Conservation (phyloP, 1,284 basidiomycete genomes). For the Inonotus obliquus region DNA sequence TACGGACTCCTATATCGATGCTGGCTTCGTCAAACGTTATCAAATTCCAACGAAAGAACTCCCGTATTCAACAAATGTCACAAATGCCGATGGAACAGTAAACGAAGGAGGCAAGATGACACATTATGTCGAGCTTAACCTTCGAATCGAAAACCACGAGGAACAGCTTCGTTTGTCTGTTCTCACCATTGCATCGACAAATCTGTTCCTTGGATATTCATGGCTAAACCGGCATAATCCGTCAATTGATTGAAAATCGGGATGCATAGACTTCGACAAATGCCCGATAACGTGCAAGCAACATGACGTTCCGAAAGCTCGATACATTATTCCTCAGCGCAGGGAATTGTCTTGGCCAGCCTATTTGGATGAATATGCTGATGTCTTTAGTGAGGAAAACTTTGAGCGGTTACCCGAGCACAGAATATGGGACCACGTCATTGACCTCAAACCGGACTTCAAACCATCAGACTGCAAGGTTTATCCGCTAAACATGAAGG, state of each 20-base stretch:
- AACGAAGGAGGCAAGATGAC: background rate
- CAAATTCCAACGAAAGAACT: background rate
- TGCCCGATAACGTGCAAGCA: background rate
- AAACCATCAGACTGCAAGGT: background rate
- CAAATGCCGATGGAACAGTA: background rate
- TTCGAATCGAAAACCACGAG: background rate
- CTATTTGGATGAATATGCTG: background rate
- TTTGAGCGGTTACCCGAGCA: background rate
- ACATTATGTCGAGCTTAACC: background rate
- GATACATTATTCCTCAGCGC: background rate
- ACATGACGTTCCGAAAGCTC: background rate
- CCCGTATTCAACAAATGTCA: background rate
- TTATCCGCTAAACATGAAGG: background rate
- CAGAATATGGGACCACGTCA: background rate
- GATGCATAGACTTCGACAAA: background rate
- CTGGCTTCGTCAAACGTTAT: background rate
- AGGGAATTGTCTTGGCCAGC: background rate
- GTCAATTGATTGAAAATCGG: background rate
- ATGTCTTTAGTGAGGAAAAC: background rate
- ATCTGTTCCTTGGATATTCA: background rate
- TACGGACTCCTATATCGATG: background rate
- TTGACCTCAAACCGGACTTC: background rate
- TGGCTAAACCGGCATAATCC: background rate
- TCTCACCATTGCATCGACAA: background rate
- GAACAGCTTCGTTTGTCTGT: background rate